phyloP scores from a whole-genome alignment of 345 rosid genomes.

The Kernera saxatilis region DNA sequence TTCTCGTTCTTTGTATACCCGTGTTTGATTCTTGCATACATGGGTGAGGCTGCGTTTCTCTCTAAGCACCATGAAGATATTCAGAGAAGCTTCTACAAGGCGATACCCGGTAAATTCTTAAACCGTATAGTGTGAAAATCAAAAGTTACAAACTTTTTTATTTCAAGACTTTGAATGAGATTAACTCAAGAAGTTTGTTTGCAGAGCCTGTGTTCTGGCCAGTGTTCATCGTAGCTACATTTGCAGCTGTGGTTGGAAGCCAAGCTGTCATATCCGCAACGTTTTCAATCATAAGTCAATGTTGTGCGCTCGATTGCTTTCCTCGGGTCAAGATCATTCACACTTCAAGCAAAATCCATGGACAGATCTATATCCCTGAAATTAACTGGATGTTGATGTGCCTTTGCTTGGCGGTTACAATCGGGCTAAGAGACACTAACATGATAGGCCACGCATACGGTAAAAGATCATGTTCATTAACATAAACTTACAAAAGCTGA shows the following conservation, averaged over 20 bases:
- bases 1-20: constrained; percentile 73
- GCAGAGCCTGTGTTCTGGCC: constrained; percentile 91
- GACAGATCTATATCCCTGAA: constrained; percentile 89
- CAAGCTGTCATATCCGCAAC: constrained; percentile 90
- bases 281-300: constrained; percentile 85
- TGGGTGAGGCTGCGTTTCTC: constrained; percentile 92
- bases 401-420: constrained; percentile 63
- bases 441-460: constrained; percentile 87
- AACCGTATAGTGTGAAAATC: not conserved
- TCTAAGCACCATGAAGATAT: constrained; percentile 67
- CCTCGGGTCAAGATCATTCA: constrained; percentile 81
- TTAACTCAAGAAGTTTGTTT: constrained; percentile 2
- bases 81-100: constrained; percentile 76
- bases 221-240: constrained; percentile 70
- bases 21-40: constrained; percentile 77
- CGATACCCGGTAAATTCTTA: constrained; percentile 67
- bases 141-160: not conserved
- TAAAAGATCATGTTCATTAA: constrained; percentile 14
- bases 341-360: constrained; percentile 68
- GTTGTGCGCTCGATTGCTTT: constrained; percentile 76
- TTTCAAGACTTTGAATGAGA: not conserved
- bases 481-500: not conserved
- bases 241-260: constrained; percentile 82
- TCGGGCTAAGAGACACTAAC: constrained; percentile 65
- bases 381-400: constrained; percentile 86